Evolutionary conservation across 495 filamentous ascomycete genomes (phyloP), one percentile per base, ranked within the genome.

Genomic region (Penicillium bialowiezense): DNA sequence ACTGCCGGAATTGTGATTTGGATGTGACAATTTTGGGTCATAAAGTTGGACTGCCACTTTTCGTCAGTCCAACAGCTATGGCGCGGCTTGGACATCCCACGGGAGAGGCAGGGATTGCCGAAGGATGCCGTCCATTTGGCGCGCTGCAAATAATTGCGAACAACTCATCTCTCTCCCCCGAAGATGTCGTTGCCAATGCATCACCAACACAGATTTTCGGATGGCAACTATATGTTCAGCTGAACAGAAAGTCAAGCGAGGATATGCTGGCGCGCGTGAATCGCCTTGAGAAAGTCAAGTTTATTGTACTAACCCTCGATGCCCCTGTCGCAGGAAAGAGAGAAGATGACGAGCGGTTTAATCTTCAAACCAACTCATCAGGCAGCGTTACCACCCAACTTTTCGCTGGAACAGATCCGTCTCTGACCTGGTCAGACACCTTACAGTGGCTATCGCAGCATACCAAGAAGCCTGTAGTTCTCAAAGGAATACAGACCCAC

Each of bases 251-350:
- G 14, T 81, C 83, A 44, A 79, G 81, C 5, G 81, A 79, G 50
- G 59, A 62, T 0, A 61, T 73, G n/a, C 74, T 80, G 3, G 48
- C 41, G 7, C 66, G 59, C 38, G 57, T 63, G 1, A 77, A 82
- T 49, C 50, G 55, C 1, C 56, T 75, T 0, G 64, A 60, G 0
- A 37, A 38, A 37, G 62, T 87, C 9, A 75, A 75, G 36, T 81
- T 72, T 2, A 73, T 95, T 37, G 80, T 84, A 41, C 71, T 95
- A 18, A 96, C 91, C 1, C 81, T 95, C n/a, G 90, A 96, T 63
- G 86, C 88, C 2, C 86, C 90, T 1, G 81, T 88, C 7, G 82
- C 89, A 0, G 90, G 90, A 1, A 96, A 96, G 67, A 75, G 90
- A 40, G 90, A 96, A 74, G 80, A 84, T 23, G 90, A 96, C 64